Percentiles rank a stretch among this genome's conserved stretches.
These are phyloP conservation scores for Xylariaceae sp. DNA, from an alignment of 2,329 filamentous ascomycete genomes.

Conservation along the genomic window DNA sequence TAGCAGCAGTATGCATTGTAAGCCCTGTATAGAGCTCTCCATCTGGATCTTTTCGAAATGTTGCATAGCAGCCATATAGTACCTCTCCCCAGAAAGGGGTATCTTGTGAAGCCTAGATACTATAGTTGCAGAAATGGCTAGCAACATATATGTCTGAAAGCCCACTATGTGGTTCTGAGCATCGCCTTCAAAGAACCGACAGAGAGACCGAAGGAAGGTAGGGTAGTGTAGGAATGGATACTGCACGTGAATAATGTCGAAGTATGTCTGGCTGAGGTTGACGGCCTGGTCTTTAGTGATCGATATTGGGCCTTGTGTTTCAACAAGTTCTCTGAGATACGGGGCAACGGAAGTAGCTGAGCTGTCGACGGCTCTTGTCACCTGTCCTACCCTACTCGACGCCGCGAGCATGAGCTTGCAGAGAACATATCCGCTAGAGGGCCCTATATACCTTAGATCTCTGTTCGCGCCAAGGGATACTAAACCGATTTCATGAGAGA, in stretches of 20 bases:
- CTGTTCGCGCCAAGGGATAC: conserved; percentile 56
- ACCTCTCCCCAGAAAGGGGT: conserved; percentile 55
- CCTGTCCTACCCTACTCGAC: conserved; percentile 34
- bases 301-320: conserved; percentile 24
- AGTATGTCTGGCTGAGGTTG: conserved; percentile 54
- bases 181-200: conserved; percentile 45
- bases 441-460: conserved; percentile 60
- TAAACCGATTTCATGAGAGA: conserved; percentile 60
- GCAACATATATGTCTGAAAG: conserved; percentile 61
- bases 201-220: conserved; percentile 46
- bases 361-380: conserved; percentile 2
- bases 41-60: conserved; percentile 54
- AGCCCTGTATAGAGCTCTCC: conserved; percentile 55
- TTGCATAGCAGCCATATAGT: conserved; percentile 55
- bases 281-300: conserved; percentile 46
- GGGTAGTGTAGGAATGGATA: conserved; percentile 58
- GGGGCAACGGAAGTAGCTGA: conserved; percentile 22
- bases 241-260: conserved; percentile 54
- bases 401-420: conserved; percentile 56
- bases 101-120: conserved; percentile 51
- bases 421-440: conserved; percentile 62
- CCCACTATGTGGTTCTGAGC: conserved; percentile 40
- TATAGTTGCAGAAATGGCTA: conserved; percentile 56
- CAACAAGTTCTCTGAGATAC: conserved; percentile 19
- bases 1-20: conserved; percentile 56